Evolutionary conservation across 1,284 basidiomycete genomes (phyloP).

Genomic region (Ustilago nuda): DNA sequence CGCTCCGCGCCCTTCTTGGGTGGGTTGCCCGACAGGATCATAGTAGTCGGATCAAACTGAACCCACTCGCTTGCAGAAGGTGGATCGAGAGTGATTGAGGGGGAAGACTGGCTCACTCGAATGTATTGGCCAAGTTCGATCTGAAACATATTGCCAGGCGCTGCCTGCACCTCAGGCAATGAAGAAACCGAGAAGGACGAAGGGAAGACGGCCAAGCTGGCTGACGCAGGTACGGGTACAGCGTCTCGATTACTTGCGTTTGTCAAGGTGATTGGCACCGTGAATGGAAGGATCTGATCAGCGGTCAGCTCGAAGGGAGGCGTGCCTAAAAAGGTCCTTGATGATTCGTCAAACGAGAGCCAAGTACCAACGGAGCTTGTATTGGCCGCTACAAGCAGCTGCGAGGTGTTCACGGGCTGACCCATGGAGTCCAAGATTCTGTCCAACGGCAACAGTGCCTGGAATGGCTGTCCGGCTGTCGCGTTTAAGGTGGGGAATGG

Average conservation of each 20-base stretch:
- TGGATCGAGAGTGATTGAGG: slow-evolving; percentile 26
- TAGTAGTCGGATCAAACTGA: slow-evolving; percentile 67
- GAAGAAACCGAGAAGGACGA: slow-evolving; percentile 34
- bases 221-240: slow-evolving; percentile 27
- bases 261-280: slow-evolving; percentile 75
- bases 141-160: slow-evolving; percentile 38
- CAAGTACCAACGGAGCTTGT: slow-evolving; percentile 73
- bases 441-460: slow-evolving; percentile 54
- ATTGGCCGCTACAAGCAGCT: slow-evolving; percentile 66
- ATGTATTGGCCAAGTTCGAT: slow-evolving; percentile 38
- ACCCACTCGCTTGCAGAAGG: slow-evolving; percentile 69
- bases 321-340: slow-evolving; percentile 76
- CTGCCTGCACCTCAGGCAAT: slow-evolving; percentile 32
- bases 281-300: slow-evolving; percentile 57
- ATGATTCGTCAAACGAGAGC: slow-evolving; percentile 76
- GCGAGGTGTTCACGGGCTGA: slow-evolving; percentile 18
- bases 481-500: slow-evolving; percentile 73
- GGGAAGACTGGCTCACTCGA: slow-evolving; percentile 14
- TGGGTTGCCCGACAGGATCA: slow-evolving; percentile 67
- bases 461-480: slow-evolving; percentile 71
- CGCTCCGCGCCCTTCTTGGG: slow-evolving; percentile 21
- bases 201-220: slow-evolving; percentile 61
- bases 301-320: slow-evolving; percentile 72
- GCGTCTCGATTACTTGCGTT: slow-evolving; percentile 11
- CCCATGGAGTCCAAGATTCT: slow-evolving; percentile 27